Percentiles rank a stretch among this genome's conserved stretches.
These are phyloP conservation scores for Suillus clintonianus DNA, from an alignment of 768 basidiomycete species.

Conservation along the genomic window DNA sequence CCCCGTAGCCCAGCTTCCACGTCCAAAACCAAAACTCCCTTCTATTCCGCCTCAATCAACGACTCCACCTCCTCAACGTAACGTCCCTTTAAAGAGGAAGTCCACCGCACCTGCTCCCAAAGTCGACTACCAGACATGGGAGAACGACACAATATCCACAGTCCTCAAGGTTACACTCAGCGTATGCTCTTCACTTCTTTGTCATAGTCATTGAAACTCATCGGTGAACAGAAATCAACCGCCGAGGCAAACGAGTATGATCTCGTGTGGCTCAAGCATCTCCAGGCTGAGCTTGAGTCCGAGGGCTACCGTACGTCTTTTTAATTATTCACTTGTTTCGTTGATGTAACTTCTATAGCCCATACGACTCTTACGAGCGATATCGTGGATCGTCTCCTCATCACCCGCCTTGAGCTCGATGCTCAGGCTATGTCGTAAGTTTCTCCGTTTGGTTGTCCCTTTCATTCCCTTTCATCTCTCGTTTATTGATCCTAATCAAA, in stretches of 20 bases:
- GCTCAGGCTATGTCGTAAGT: slow-evolving; percentile 71
- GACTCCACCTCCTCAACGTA: slow-evolving; percentile 31
- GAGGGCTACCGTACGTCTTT: slow-evolving; percentile 51
- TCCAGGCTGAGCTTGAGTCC: slow-evolving; percentile 65
- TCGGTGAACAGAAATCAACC: slow-evolving; percentile 46
- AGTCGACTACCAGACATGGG: slow-evolving; percentile 68
- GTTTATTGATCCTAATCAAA: slow-evolving; percentile 1
- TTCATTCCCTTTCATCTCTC: neutral
- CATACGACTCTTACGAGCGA: slow-evolving; percentile 52
- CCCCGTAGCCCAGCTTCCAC: slow-evolving; percentile 34
- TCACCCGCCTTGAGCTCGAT: slow-evolving; percentile 81
- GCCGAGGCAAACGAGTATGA: slow-evolving; percentile 66
- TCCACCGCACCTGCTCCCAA: slow-evolving; percentile 34
- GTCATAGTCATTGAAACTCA: neutral
- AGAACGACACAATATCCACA: slow-evolving; percentile 63
- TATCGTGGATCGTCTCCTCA: slow-evolving; percentile 76
- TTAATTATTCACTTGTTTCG: neutral
- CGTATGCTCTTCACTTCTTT: slow-evolving; percentile 45
- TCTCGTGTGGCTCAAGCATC: slow-evolving; percentile 80
- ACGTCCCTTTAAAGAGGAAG: slow-evolving; percentile 52
- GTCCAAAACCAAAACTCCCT: slow-evolving; percentile 33
- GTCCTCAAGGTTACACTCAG: slow-evolving; percentile 81
- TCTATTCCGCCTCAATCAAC: slow-evolving; percentile 28
- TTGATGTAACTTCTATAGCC: slow-evolving; percentile 19
- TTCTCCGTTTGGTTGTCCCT: neutral